A percentile compares a stretch with the other conserved stretches of the same genome.
phyloP scores from a whole-genome alignment of 106 monocot genomes.

The Allium fistulosum region DNA sequence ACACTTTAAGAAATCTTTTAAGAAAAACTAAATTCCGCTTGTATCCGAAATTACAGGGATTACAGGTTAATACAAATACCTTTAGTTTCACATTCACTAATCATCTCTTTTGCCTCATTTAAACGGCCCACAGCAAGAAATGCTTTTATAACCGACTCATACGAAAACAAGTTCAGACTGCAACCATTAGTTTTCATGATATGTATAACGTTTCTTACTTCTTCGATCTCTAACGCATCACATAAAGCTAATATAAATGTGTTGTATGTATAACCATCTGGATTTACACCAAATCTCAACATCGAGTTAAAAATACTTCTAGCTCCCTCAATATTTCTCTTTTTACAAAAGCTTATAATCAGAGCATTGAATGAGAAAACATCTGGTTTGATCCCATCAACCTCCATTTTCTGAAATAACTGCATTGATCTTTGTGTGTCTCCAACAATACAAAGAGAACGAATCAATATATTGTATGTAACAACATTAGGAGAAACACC shows the following conservation, averaged over 20 bases:
- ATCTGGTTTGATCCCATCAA: slow-evolving; percentile 56
- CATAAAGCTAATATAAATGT: slow-evolving; percentile 60
- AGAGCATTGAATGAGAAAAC: slow-evolving; percentile 77
- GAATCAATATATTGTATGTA: slow-evolving; percentile 80
- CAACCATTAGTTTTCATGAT: slow-evolving; percentile 49
- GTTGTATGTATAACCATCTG: slow-evolving; percentile 73
- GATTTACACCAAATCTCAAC: slow-evolving; percentile 67
- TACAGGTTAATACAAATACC: slow-evolving; percentile 14
- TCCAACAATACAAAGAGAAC: slow-evolving; percentile 48
- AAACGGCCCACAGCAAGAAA: slow-evolving; percentile 24
- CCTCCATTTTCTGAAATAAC: slow-evolving; percentile 61
- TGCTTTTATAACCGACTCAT: slow-evolving; percentile 32
- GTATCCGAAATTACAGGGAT: no score
- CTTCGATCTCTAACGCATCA: slow-evolving; percentile 34
- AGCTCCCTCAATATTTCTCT: slow-evolving; percentile 46
- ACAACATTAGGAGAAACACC: slow-evolving; percentile 56
- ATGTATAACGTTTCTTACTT: slow-evolving; percentile 51
- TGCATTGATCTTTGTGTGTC: slow-evolving; percentile 46
- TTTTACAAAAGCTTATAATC: slow-evolving; percentile 67
- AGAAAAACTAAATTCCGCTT: no score
- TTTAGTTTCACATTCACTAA: slow-evolving; percentile 25
- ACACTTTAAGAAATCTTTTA: no score
- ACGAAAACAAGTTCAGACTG: slow-evolving; percentile 29
- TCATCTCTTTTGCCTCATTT: slow-evolving; percentile 34
- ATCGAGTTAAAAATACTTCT: slow-evolving; percentile 64